Evolutionary conservation across 2,329 filamentous ascomycete species (phyloP).

Genomic region (Spiromastix sp.): DNA sequence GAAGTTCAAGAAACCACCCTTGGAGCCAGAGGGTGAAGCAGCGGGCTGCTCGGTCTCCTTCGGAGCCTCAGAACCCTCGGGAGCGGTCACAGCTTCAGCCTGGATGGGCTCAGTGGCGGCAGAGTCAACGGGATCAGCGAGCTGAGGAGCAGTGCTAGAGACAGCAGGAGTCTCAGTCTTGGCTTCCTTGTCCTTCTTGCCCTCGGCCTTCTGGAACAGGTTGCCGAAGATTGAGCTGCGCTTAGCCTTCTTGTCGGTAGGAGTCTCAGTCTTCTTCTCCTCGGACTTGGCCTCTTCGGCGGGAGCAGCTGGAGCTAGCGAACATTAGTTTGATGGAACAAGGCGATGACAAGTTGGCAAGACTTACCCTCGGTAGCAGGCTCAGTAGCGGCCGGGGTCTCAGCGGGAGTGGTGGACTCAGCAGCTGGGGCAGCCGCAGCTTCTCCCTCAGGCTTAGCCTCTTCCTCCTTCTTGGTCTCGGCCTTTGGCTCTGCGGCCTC

Average conservation of each 20-base stretch:
- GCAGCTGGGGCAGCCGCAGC: slow-evolving; percentile 32
- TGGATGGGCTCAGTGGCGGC: slow-evolving; percentile 28
- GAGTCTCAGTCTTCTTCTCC: slow-evolving; percentile 34
- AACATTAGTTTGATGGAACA: slow-evolving; percentile 7
- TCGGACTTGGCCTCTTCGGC: slow-evolving; percentile 43
- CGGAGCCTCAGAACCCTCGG: slow-evolving; percentile 23
- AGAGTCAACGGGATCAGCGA: slow-evolving; percentile 35
- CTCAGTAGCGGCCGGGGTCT: slow-evolving; percentile 22
- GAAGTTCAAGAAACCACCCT: slow-evolving; percentile 20
- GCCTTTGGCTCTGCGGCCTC: slow-evolving; percentile 35
- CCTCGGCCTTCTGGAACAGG: slow-evolving; percentile 59
- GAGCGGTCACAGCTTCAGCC: slow-evolving; percentile 33
- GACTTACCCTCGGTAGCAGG: slow-evolving; percentile 20
- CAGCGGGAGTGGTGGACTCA: slow-evolving; percentile 27
- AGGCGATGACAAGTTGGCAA: slow-evolving; percentile 19
- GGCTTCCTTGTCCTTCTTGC: slow-evolving; percentile 38
- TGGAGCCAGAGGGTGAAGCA: slow-evolving; percentile 25
- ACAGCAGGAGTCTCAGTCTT: slow-evolving; percentile 37
- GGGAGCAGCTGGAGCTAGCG: slow-evolving; percentile 29
- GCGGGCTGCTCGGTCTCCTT: slow-evolving; percentile 21
- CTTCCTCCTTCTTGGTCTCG: slow-evolving; percentile 22
- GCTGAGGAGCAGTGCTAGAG: slow-evolving; percentile 39
- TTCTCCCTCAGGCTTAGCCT: slow-evolving; percentile 26
- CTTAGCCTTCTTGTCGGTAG: slow-evolving; percentile 55
- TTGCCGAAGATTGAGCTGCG: slow-evolving; percentile 75